Evolutionary conservation across 1,139 yeast species (phyloP), one percentile per base, ranked within the genome.

Genomic region (Blastobotrys elegans): DNA sequence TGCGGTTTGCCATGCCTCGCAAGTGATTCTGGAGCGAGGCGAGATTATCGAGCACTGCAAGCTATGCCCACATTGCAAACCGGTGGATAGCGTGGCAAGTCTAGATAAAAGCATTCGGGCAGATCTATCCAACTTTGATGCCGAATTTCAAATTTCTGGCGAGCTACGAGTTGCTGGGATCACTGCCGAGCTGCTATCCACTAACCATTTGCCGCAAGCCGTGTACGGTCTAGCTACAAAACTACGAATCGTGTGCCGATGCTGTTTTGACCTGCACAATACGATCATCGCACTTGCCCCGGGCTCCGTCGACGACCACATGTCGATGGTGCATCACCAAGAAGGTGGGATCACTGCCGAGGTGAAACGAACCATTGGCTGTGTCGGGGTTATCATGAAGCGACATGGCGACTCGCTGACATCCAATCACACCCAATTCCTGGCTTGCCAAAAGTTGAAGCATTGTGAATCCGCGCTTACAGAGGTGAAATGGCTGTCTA

Each of bases 1-100:
- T 21, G 46, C 46, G 10, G 46, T 43, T n/a, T 43, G 46, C 31
- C 46, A 43, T 36, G 46, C 46, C 2, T 24, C 37, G 2, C 40
- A 26, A 16, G 26, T 24, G 11, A 17, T 43, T 7, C 27, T 43
- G 27, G 11, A 14, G 17, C 26, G 18, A 24, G 14, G 21, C 16
- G 41, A 43, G 30, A 43, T 43, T 10, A 16, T 21, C 3, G 24
- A 16, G 29, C 46, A 43, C n/a, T 43, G 41, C 17, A 11, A 17
- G 24, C 20, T 30, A 11, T 43, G 46, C 31, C 31, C 32, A 13
- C 20, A 17, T 30, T 42, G 45, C 17, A 2, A 10, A 18, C 10
- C 11, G 14, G 21, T 20, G 11, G 24, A 29, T 18, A 14, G 10
- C 21, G 31, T 24, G n/a, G 21, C 8, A 18, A 3, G 14, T 2